Evolutionary conservation across 352 stramenopile genomes (phyloP).

Genomic region (Pythium grandisporangium): DNA sequence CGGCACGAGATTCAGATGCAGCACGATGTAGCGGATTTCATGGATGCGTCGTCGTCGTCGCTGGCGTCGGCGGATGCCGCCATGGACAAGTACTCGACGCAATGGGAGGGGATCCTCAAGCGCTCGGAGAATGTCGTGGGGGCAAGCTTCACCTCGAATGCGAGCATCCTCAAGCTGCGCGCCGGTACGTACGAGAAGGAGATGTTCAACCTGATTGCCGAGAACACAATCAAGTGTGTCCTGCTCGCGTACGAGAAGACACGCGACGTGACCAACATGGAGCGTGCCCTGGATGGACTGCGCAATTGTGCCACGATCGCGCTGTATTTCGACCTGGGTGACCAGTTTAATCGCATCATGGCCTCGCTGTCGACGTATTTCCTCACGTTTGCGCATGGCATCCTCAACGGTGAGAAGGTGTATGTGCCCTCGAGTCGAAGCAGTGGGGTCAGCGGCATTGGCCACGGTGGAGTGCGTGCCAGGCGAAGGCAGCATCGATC

Average conservation of each 20-base stretch:
- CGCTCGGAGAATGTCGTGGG: slow-evolving; percentile 81
- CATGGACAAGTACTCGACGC: slow-evolving; percentile 83
- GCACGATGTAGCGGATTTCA: slow-evolving; percentile 79
- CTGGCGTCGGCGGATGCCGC: no score
- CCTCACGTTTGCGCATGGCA: slow-evolving; percentile 73
- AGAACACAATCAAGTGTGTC: slow-evolving; percentile 74
- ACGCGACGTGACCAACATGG: slow-evolving; percentile 77
- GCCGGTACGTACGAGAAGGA: slow-evolving; percentile 82
- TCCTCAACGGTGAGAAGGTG: slow-evolving; percentile 79
- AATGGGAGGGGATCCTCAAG: slow-evolving; percentile 84
- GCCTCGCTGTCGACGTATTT: slow-evolving; percentile 73
- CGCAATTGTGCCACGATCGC: slow-evolving; percentile 81
- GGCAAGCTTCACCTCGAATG: slow-evolving; percentile 81
- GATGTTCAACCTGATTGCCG: slow-evolving; percentile 81
- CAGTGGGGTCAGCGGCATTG: slow-evolving; percentile 9
- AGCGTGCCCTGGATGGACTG: slow-evolving; percentile 69
- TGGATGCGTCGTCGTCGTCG: slow-evolving; percentile 39
- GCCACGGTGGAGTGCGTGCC: neutral
- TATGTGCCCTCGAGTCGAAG: slow-evolving; percentile 46
- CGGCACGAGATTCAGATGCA: slow-evolving; percentile 86
- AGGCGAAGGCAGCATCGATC: no score
- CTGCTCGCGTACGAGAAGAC: slow-evolving; percentile 79
- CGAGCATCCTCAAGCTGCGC: slow-evolving; percentile 76
- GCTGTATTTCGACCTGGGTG: slow-evolving; percentile 73
- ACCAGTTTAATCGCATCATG: slow-evolving; percentile 82